Evolutionary conservation across 441 rosid genomes (phyloP).

Genomic region (Croton laevigatus): DNA sequence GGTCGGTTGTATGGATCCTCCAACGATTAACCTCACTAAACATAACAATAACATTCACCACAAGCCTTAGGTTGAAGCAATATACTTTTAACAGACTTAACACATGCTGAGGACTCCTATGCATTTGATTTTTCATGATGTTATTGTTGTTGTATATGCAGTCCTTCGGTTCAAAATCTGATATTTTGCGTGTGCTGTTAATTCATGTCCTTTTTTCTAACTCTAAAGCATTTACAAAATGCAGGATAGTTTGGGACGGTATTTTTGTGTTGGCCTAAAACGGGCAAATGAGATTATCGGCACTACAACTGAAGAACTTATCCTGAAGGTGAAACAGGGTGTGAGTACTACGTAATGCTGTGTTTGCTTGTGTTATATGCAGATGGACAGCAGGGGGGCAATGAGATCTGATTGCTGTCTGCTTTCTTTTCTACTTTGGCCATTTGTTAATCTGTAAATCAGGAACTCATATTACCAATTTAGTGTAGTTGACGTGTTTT

Average conservation of each 20-base stretch:
- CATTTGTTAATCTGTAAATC: constrained; percentile 10
- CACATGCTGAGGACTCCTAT: not conserved
- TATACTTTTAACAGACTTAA: not conserved
- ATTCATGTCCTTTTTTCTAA: constrained; percentile 9
- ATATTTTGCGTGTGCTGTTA: not conserved
- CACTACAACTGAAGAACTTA: constrained; percentile 91
- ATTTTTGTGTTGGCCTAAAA: constrained; percentile 69
- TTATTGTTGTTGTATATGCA: not conserved
- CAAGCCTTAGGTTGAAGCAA: no score
- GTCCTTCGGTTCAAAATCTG: not conserved
- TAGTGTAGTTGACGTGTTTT: not conserved
- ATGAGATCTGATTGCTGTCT: not conserved
- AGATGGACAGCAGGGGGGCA: not conserved
- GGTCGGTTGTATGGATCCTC: no score
- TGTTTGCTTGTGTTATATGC: not conserved
- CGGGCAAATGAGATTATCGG: constrained; percentile 95
- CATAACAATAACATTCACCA: no score
- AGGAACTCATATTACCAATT: not conserved
- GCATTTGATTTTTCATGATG: not conserved
- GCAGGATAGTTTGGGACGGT: constrained; percentile 81
- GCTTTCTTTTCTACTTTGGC: not conserved
- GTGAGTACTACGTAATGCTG: constrained; percentile 21
- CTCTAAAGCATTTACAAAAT: constrained; percentile 6
- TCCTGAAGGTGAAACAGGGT: constrained; percentile 76
- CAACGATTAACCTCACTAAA: no score